Base-by-base conservation (phyloP, 176 grass and related monocot species). In the Bothriochloa decipiens region DNA sequence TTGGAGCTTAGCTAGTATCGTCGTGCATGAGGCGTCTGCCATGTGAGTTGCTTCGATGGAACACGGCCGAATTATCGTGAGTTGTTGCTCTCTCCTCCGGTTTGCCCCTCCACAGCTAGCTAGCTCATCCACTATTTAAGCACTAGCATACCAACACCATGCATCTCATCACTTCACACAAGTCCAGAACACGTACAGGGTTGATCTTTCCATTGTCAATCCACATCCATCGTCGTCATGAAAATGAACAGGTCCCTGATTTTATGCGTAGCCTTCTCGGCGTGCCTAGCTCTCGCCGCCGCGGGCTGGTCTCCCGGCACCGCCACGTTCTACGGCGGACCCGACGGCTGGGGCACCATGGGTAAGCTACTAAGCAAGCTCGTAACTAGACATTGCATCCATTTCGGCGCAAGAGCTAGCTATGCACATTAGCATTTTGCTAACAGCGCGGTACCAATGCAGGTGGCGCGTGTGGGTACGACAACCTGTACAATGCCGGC, bases 311-410 rank as follows among this genome's bases (percentile, higher is more conserved):
- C 26, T 27, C 61, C 20, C 2, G 87, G 69, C 37, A 74, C 82
- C 9, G 91, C 88, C 7, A 93, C 91, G 6, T 93, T 93, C 78
- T 93, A 93, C 37, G 91, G 91, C 22, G 88, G 91, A 7, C 3
- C 1, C 5, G 85, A 93, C 32, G 91, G 73, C 76, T 85, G 88
- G 13, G 88, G 88, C 15, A 93, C 91, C 11, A 91, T 93, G 91
- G 91, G 70, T 73, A 73, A 73, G 42, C 23, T 15, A 4, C 0
- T 36, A 36, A 40, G 40, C 40, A 0, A 26, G 23, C 60, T 63
- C 22, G 4, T 62, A 4, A 3, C 3, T 58, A 9, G 4, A 50
- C n/a, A 62, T 62, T 27, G 23, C 35, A 39, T 36, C 16, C 33
- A 18, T 67, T 25, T 18, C 7, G 17, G 17, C 49, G 5, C 50